Percentiles rank a stretch among this genome's conserved stretches.
Evolutionary conservation across 108 stramenopile species (phyloP).

Genomic region (Mayamaea pseudoterrestris): DNA sequence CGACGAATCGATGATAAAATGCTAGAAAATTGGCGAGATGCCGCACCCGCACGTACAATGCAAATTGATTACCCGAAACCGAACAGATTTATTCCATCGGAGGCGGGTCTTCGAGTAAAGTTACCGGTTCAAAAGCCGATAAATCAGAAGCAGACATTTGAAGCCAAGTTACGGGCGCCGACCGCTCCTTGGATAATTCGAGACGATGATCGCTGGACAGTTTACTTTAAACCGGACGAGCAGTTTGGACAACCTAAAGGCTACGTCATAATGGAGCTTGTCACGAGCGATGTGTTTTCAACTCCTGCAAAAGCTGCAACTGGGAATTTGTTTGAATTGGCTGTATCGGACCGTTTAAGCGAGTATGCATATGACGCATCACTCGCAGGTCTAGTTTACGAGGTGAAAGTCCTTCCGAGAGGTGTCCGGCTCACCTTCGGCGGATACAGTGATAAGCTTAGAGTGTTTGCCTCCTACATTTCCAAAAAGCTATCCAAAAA

Average conservation of each 20-base stretch:
- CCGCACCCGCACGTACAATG: constrained; percentile 13
- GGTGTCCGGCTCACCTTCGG: constrained; percentile 76
- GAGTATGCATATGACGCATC: constrained; percentile 72
- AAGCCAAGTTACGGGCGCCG: constrained; percentile 53
- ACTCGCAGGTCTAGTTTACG: constrained; percentile 65
- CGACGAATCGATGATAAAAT: constrained; percentile 35
- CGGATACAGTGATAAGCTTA: constrained; percentile 76
- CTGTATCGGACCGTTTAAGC: constrained; percentile 43
- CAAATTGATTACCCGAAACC: constrained; percentile 46
- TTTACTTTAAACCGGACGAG: constrained; percentile 71
- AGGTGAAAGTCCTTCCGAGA: constrained; percentile 57
- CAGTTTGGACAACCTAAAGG: constrained; percentile 75
- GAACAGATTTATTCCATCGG: constrained; percentile 67
- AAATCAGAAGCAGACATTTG: constrained; percentile 34
- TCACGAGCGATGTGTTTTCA: constrained; percentile 48
- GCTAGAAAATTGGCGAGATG: constrained; percentile 42
- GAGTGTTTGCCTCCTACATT: constrained; percentile 53
- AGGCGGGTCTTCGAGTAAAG: constrained; percentile 53
- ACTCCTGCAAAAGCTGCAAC: constrained; percentile 47
- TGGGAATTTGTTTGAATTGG: constrained; percentile 53
- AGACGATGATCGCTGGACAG: constrained; percentile 76
- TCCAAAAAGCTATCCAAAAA: constrained; percentile 42
- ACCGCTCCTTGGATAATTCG: constrained; percentile 56
- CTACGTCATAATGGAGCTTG: constrained; percentile 56
- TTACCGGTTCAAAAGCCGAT: constrained; percentile 17